A percentile compares a stretch with the other conserved stretches of the same genome.
These are phyloP conservation scores for Cucumis hystrix DNA, from an alignment of 306 rosid genomes.

Conservation along the genomic window DNA sequence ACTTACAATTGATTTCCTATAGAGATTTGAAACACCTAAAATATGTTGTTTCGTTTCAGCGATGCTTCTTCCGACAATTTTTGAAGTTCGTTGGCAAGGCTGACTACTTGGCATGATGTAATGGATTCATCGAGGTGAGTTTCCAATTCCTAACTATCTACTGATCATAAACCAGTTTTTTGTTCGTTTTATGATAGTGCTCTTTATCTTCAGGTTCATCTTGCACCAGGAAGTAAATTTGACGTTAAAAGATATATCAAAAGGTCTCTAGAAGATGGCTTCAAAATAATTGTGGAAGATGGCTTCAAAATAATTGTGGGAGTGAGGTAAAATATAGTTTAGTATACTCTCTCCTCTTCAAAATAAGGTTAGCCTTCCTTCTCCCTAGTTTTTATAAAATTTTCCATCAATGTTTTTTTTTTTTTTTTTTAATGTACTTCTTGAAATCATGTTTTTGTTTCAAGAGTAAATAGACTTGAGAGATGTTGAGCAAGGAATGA, in stretches of 20 bases:
- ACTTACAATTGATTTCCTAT: neutral
- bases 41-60: slow-evolving; percentile 27
- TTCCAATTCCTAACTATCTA: slow-evolving; percentile 4
- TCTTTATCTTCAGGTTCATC: slow-evolving; percentile 41
- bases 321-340: slow-evolving; percentile 45
- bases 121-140: slow-evolving; percentile 78
- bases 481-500: too few relatives aligned
- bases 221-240: slow-evolving; percentile 79
- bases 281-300: too few relatives aligned
- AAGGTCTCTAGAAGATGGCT: slow-evolving; percentile 93
- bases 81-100: slow-evolving; percentile 49
- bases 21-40: neutral
- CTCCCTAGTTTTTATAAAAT: too few relatives aligned
- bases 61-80: slow-evolving; percentile 73
- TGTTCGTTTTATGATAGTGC: slow-evolving; percentile 10
- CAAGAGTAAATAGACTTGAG: too few relatives aligned
- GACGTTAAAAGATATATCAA: slow-evolving; percentile 82
- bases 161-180: neutral
- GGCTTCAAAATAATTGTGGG: slow-evolving; percentile 72
- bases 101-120: slow-evolving; percentile 41
- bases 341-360: too few relatives aligned
- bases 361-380: too few relatives aligned
- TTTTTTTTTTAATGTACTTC: too few relatives aligned
- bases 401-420: too few relatives aligned
- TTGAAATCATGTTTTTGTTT: too few relatives aligned